A percentile compares a stretch with the other conserved stretches of the same genome.
phyloP scores from a whole-genome alignment of 441 rosid genomes.

The Populus hybrid region DNA sequence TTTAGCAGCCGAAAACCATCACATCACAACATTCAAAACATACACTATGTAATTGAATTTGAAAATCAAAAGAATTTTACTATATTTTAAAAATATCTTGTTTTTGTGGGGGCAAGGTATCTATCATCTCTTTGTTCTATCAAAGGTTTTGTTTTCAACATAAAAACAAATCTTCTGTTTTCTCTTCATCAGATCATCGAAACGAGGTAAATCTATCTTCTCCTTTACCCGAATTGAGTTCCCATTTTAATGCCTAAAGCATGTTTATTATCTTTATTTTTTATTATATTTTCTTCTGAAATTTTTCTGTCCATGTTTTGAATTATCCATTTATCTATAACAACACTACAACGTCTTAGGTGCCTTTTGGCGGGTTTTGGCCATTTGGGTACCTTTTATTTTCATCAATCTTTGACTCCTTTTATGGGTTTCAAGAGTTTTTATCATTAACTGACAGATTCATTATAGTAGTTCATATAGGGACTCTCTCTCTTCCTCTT shows the following conservation, averaged over 20 bases:
- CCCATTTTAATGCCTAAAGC: not conserved
- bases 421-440: not conserved
- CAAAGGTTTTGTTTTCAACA: conserved; percentile 13
- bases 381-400: conserved; percentile 22
- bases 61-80: too few species aligned
- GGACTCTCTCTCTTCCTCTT: not conserved
- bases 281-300: not conserved
- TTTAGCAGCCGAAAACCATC: too few species aligned
- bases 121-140: conserved; percentile 4
- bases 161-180: conserved; percentile 6
- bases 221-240: not conserved
- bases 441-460: not conserved
- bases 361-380: conserved; percentile 20
- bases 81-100: too few species aligned
- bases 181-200: conserved; percentile 27
- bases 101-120: too few species aligned
- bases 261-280: too few species aligned
- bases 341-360: conserved; percentile 24
- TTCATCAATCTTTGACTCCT: not conserved
- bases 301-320: not conserved
- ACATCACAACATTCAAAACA: too few species aligned
- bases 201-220: conserved; percentile 20
- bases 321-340: conserved; percentile 17
- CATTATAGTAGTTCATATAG: not conserved
- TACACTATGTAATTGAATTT: too few species aligned